phyloP scores from a whole-genome alignment of 257 asterid species.

The Ligustrum vulgare region DNA sequence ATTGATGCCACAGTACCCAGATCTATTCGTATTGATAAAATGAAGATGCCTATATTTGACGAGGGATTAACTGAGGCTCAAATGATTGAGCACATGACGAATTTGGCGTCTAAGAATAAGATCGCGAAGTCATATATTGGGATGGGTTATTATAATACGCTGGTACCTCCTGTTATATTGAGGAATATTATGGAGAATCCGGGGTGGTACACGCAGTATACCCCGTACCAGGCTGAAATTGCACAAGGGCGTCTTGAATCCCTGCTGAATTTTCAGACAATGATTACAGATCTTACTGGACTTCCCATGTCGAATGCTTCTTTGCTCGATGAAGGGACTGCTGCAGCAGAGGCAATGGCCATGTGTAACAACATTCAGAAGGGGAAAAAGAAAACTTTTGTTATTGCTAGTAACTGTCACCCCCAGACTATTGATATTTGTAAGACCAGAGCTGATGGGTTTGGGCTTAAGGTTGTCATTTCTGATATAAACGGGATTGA shows the following conservation, averaged over 20 bases:
- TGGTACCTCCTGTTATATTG: conserved; percentile 88
- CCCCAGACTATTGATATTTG: conserved; percentile 94
- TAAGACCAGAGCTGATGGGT: conserved; percentile 89
- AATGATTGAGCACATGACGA: conserved; percentile 78
- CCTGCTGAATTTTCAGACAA: conserved; percentile 79
- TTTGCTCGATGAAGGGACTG: conserved; percentile 90
- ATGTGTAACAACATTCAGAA: conserved; percentile 90
- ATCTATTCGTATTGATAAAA: conserved; percentile 63
- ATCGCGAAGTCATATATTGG: conserved; percentile 81
- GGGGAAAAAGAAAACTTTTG: conserved; percentile 87
- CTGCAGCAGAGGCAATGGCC: conserved; percentile 99
- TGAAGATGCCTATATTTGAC: conserved; percentile 71
- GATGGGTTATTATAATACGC: conserved; percentile 89
- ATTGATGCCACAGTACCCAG: conserved; percentile 94
- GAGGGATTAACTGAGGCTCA: conserved; percentile 88
- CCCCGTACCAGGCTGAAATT: conserved; percentile 98
- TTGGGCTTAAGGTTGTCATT: conserved; percentile 70
- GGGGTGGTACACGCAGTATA: conserved; percentile 98
- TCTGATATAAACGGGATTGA: conserved; percentile 72
- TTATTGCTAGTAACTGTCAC: conserved; percentile 89
- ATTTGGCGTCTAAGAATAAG: conserved; percentile 74
- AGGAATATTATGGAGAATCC: conserved; percentile 93
- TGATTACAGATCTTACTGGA: conserved; percentile 89
- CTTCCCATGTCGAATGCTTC: conserved; percentile 98
- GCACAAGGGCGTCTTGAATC: conserved; percentile 96